A percentile compares a stretch with the other conserved stretches of the same genome.
Evolutionary conservation across 2,329 filamentous ascomycete genomes (phyloP).

Genomic region (Celoporthe dispersa): DNA sequence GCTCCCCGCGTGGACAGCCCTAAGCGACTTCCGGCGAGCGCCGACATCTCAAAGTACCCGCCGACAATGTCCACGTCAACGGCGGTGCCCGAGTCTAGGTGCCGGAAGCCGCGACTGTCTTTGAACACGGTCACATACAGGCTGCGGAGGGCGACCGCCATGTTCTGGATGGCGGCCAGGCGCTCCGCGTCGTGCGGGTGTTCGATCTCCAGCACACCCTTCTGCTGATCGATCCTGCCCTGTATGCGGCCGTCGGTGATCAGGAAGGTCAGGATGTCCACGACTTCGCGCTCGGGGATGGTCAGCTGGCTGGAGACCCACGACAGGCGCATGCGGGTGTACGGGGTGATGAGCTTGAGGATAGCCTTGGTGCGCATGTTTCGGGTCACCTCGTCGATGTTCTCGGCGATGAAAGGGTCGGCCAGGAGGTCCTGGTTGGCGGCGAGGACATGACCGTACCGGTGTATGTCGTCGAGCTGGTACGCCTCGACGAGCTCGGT

Average conservation of each 20-base stretch:
- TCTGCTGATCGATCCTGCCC: constrained; percentile 87
- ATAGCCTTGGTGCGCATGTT: constrained; percentile 98
- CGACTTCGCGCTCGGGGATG: constrained; percentile 83
- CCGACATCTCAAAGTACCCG: constrained; percentile 19
- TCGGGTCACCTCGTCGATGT: constrained; percentile 97
- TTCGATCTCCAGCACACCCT: constrained; percentile 80
- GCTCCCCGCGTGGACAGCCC: neutral
- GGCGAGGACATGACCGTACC: constrained; percentile 85
- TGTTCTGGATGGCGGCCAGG: constrained; percentile 71
- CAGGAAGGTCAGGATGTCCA: constrained; percentile 93
- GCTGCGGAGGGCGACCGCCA: constrained; percentile 70
- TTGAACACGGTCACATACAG: constrained; percentile 76
- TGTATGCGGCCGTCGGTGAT: constrained; percentile 88
- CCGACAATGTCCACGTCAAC: constrained; percentile 27
- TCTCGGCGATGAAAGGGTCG: constrained; percentile 96
- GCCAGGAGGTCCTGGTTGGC: constrained; percentile 86
- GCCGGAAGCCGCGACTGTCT: constrained; percentile 73
- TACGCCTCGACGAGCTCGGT: constrained; percentile 96
- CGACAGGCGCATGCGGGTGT: constrained; percentile 84
- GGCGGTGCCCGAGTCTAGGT: constrained; percentile 33
- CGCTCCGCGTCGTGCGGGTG: constrained; percentile 75
- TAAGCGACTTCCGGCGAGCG: neutral
- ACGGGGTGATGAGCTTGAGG: constrained; percentile 89
- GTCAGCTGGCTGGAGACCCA: constrained; percentile 90
- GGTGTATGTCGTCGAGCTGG: constrained; percentile 90